Evolutionary conservation across 164 flowering plant genomes (phyloP).

Genomic region (Aristolochia fimbriata): DNA sequence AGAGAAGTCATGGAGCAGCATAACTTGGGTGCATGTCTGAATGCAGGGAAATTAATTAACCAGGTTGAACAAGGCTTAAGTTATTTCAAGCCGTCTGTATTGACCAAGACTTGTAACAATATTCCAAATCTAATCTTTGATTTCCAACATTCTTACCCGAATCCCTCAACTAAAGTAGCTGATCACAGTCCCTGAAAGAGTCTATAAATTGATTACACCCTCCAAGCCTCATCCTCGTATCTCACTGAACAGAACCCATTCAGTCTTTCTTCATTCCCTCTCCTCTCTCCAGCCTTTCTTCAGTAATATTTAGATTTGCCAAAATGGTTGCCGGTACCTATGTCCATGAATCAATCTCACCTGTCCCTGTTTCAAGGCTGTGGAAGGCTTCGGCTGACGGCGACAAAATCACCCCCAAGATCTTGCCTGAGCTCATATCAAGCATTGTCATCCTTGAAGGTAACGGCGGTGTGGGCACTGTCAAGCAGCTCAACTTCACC

Average conservation of each 20-base stretch:
- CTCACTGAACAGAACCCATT: not conserved
- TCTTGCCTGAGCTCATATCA: constrained; percentile 10
- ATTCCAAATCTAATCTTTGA: not conserved
- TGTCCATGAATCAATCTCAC: constrained; percentile 3
- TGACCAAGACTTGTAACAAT: no score
- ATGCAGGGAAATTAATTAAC: no score
- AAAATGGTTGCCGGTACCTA: constrained; percentile 9
- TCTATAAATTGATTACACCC: not conserved
- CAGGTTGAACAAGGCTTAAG: no score
- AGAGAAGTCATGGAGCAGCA: no score
- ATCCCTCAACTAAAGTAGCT: not conserved
- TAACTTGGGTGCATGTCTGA: no score
- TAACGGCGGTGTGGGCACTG: constrained; percentile 16
- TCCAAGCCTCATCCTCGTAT: not conserved
- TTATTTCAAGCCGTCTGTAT: no score
- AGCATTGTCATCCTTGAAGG: constrained; percentile 14
- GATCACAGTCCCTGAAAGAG: not conserved
- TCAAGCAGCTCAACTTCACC: constrained; percentile 9
- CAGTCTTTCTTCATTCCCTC: not conserved
- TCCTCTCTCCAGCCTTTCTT: no score
- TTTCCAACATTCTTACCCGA: not conserved
- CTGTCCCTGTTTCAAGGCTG: constrained; percentile 5
- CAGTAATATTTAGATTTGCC: no score
- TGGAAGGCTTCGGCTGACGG: constrained; percentile 8
- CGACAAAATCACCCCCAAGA: constrained; percentile 11